Conservation (phyloP, 805 yeast species). For the Ogataea siamensis region DNA sequence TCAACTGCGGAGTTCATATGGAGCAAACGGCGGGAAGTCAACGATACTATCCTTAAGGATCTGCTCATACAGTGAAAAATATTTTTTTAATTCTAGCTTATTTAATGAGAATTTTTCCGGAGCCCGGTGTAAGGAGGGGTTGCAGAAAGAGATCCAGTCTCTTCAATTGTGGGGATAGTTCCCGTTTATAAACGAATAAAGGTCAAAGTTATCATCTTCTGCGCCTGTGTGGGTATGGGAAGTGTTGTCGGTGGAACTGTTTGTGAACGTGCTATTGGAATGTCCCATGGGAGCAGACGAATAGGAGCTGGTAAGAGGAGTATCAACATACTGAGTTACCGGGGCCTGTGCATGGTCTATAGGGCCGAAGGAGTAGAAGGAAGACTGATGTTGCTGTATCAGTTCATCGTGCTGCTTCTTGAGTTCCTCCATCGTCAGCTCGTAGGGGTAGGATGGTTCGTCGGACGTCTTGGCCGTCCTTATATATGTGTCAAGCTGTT, state of each 20-base stretch:
- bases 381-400: slow-evolving; percentile 17
- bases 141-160: slow-evolving; percentile 10
- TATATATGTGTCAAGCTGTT: slow-evolving; percentile 18
- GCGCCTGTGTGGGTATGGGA: neutral
- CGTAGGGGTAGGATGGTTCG: slow-evolving; percentile 1
- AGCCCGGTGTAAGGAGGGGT: slow-evolving; percentile 11
- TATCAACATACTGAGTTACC: neutral
- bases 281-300: neutral
- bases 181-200: slow-evolving; percentile 21
- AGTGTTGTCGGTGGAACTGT: neutral
- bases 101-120: slow-evolving; percentile 1
- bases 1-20: slow-evolving; percentile 8
- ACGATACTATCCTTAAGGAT: slow-evolving; percentile 1
- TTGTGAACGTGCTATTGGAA: neutral
- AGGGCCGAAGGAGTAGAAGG: slow-evolving; percentile 17
- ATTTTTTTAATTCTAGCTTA: slow-evolving; percentile 1
- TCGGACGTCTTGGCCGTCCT: neutral
- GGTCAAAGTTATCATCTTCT: slow-evolving; percentile 19
- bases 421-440: slow-evolving; percentile 21
- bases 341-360: slow-evolving; percentile 1
- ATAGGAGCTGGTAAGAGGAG: slow-evolving; percentile 1
- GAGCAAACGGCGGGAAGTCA: slow-evolving; percentile 4
- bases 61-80: slow-evolving; percentile 7
- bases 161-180: slow-evolving; percentile 1
- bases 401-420: slow-evolving; percentile 23